Percentiles rank a stretch among this genome's conserved stretches.
Conservation (phyloP, 2,329 filamentous ascomycete species). For the Capronia epimyces region DNA sequence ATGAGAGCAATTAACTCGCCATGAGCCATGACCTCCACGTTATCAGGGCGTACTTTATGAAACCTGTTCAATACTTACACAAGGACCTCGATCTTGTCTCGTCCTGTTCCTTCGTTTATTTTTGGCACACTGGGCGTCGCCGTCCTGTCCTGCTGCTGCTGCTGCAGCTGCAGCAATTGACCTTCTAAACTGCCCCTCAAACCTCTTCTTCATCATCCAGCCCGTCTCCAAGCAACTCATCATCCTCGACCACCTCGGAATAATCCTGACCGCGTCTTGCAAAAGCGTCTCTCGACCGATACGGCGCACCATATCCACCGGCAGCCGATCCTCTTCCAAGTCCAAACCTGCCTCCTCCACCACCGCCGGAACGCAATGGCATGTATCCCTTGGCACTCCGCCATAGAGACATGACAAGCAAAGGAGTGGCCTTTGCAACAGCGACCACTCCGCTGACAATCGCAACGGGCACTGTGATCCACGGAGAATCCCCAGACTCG, state of each 20-base stretch:
- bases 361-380: conserved; percentile 46
- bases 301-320: conserved; percentile 51
- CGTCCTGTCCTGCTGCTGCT: too few relatives aligned
- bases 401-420: conserved; percentile 69
- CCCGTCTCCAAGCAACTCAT: conserved; percentile 88
- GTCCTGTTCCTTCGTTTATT: too few relatives aligned
- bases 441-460: conserved; percentile 78
- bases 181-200: too few relatives aligned
- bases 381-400: conserved; percentile 54
- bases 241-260: conserved; percentile 82
- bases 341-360: conserved; percentile 35
- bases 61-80: too few relatives aligned
- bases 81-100: too few relatives aligned
- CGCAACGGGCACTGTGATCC: conserved; percentile 74
- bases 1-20: too few relatives aligned
- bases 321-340: conserved; percentile 40
- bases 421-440: conserved; percentile 63
- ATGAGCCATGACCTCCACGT: too few relatives aligned
- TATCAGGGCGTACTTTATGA: too few relatives aligned
- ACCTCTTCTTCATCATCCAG: conserved; percentile 68
- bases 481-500: conserved; percentile 60
- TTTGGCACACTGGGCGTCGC: too few relatives aligned
- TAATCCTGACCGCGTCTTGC: conserved; percentile 72
- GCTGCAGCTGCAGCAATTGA: too few relatives aligned
- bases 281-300: conserved; percentile 85